These are phyloP conservation scores for Pyrenophora graminea DNA, from an alignment of 2,329 filamentous ascomycete species.

Conservation along the genomic window DNA sequence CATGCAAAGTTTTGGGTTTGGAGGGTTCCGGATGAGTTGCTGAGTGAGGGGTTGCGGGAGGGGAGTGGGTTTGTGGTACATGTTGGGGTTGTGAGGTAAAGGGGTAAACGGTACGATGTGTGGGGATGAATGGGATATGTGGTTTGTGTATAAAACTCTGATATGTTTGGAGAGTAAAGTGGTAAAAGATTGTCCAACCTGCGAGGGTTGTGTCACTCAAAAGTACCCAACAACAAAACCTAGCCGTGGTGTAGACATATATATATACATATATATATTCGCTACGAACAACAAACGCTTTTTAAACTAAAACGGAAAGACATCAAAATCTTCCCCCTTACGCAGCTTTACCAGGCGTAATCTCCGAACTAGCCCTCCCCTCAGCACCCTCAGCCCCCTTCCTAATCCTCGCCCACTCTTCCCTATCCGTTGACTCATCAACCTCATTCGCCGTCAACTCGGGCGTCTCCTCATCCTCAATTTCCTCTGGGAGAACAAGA, in stretches of 20 bases:
- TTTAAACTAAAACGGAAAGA: no score
- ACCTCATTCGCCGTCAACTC: conserved; percentile 50
- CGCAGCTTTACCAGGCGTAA: conserved; percentile 16
- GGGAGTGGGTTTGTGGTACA: conserved; percentile 82
- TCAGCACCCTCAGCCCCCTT: conserved; percentile 27
- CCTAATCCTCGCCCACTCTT: conserved; percentile 48
- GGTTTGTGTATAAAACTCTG: no score
- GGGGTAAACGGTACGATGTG: no score
- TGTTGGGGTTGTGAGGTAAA: conserved; percentile 57
- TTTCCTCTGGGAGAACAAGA: conserved; percentile 71
- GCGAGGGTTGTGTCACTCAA: no score
- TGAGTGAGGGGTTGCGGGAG: conserved; percentile 64
- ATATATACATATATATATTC: no score
- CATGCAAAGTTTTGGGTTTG: conserved; percentile 70
- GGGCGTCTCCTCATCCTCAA: conserved; percentile 64
- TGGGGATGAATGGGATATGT: no score
- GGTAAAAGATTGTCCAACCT: no score
- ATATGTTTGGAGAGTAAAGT: no score
- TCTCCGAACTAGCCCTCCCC: conserved; percentile 18
- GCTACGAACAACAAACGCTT: no score
- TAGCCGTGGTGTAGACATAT: no score
- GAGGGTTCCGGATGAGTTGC: conserved; percentile 68
- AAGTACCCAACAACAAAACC: no score
- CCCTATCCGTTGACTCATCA: conserved; percentile 45
- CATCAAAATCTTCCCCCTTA: neutral